These are phyloP conservation scores for Melastoma malabathricum DNA, from an alignment of 345 rosid species.

Conservation along the genomic window DNA sequence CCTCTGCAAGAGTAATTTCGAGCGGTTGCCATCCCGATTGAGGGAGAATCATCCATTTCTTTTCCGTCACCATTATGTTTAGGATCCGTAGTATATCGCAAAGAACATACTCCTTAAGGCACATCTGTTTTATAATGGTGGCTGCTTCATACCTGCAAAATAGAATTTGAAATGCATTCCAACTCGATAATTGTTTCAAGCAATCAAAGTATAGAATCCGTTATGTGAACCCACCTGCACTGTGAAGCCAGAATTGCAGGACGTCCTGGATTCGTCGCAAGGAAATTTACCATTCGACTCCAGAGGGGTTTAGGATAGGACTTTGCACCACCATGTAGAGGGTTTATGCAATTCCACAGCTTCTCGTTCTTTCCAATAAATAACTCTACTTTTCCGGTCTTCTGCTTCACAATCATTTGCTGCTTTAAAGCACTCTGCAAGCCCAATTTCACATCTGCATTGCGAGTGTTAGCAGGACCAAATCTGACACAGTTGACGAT, in stretches of 20 bases:
- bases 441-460: slow-evolving; percentile 27
- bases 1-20: slow-evolving; percentile 13
- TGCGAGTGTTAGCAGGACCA: slow-evolving; percentile 27
- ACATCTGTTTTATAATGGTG: slow-evolving; percentile 22
- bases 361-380: slow-evolving; percentile 29
- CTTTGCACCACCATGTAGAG: slow-evolving; percentile 17
- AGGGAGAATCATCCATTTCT: slow-evolving; percentile 23
- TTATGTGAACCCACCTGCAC: slow-evolving; percentile 21
- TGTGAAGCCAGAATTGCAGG: slow-evolving; percentile 28
- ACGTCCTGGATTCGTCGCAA: slow-evolving; percentile 20
- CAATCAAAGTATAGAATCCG: not conserved
- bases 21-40: slow-evolving; percentile 34
- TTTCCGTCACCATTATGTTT: slow-evolving; percentile 14
- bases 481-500: slow-evolving; percentile 25
- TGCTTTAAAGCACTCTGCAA: slow-evolving; percentile 26
- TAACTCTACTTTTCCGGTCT: slow-evolving; percentile 18
- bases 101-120: slow-evolving; percentile 24
- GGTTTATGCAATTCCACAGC: slow-evolving; percentile 33
- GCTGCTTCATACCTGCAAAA: slow-evolving; percentile 28
- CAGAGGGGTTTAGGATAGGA: slow-evolving; percentile 16
- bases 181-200: not conserved
- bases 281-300: slow-evolving; percentile 17
- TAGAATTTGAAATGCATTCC: slow-evolving; percentile 2
- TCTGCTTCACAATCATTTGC: slow-evolving; percentile 24
- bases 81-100: slow-evolving; percentile 25